Evolutionary conservation across 2,329 filamentous ascomycete genomes (phyloP), one percentile per base, ranked within the genome.

Genomic region (Xylaria sp.): DNA sequence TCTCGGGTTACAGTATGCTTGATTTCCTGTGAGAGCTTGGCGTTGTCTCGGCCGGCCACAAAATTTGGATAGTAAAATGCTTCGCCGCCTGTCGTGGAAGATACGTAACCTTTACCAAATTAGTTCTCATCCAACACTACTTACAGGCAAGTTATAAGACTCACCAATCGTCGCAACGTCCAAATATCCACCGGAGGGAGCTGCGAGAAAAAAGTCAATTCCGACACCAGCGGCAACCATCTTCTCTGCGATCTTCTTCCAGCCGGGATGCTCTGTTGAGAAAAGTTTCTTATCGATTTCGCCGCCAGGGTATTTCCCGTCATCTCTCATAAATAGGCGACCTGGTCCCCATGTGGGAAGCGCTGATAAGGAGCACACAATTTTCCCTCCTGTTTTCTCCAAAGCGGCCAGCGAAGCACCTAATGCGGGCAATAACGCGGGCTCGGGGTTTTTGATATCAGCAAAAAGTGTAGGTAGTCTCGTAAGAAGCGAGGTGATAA

Each of bases 31-130:
- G 89, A 90, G 40, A 99, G 80, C 79, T 94, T 96, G 59, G 92
- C 83, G 45, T 89, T 88, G 76, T 99, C 95, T 38, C 95, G 87
- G 7, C 91, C 91, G 7, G 90, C 88, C 62, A 97, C 89, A 80
- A 97, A 99, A 76, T 98, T 99, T 47, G 95, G 94, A 75, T 96
- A 99, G 79, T 96, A 97, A 78, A 94, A 99, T 0, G 90, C 92
- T 76, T 99, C 95, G 66, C 95, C 95, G 61, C 95, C 95, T n/a
- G 92, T 96, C 31, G 91, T 89, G 43, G 92, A 88, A 33, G 95
- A 87, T 21, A 97, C 86, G 76, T 97, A 91, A 43, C 94, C 92
- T 89, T 57, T 19, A 23, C 25, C 33, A 60, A 60, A 57, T 73
- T 68, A 74, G 59, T 60, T n/a, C 47, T 23, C 21, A 60, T 43